A percentile compares a stretch with the other conserved stretches of the same genome.
These are phyloP conservation scores for Peronospora farinosa DNA, from an alignment of 352 stramenopile species.

Conservation along the genomic window DNA sequence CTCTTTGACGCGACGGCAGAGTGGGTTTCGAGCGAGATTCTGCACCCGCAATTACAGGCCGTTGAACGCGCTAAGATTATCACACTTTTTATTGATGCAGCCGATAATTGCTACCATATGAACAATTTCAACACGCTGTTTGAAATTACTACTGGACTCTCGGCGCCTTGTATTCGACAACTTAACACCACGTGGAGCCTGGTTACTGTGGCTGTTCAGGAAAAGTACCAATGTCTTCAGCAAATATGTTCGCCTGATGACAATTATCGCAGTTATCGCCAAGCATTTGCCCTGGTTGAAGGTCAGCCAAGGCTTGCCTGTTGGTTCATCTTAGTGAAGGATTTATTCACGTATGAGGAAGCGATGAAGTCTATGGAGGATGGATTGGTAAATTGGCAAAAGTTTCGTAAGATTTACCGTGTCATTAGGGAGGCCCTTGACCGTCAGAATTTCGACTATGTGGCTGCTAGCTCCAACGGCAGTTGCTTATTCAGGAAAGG, in stretches of 20 bases:
- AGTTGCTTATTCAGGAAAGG: constrained; percentile 61
- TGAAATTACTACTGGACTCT: constrained; percentile 73
- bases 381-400: constrained; percentile 81
- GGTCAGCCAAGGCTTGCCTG: constrained; percentile 69
- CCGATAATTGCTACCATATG: constrained; percentile 76
- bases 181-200: constrained; percentile 81
- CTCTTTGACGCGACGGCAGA: constrained; percentile 79
- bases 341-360: constrained; percentile 85
- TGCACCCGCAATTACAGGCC: constrained; percentile 78
- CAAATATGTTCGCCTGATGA: constrained; percentile 78
- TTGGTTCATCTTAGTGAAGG: constrained; percentile 85
- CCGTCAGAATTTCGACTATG: constrained; percentile 73
- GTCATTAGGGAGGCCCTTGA: constrained; percentile 74
- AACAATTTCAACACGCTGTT: constrained; percentile 89
- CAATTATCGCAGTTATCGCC: constrained; percentile 82
- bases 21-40: constrained; percentile 85
- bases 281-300: constrained; percentile 72
- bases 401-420: constrained; percentile 79
- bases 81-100: constrained; percentile 78
- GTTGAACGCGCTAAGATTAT: constrained; percentile 78
- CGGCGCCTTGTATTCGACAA: constrained; percentile 73
- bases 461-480: constrained; percentile 32
- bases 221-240: constrained; percentile 81
- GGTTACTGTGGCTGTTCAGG: constrained; percentile 45
- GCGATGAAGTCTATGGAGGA: constrained; percentile 80